Evolutionary conservation across 768 basidiomycete genomes (phyloP).

Genomic region (Asterophora parasitica): DNA sequence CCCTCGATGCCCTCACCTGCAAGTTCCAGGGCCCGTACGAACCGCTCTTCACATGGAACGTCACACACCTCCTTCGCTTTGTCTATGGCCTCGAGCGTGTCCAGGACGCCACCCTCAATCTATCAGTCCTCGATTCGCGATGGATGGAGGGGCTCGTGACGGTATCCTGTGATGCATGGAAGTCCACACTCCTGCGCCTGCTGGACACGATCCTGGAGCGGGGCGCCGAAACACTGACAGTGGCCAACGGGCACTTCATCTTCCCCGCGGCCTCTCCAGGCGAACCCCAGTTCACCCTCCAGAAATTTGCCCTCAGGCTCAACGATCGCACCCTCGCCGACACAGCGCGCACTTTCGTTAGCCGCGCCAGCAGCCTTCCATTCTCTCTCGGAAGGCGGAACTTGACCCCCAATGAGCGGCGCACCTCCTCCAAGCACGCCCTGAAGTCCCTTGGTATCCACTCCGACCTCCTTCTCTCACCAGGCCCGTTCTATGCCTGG

Average conservation of each 20-base stretch:
- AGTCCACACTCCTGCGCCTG: conserved; percentile 14
- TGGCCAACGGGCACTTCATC: conserved; percentile 19
- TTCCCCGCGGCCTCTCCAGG: too few species aligned
- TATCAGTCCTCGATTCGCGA: conserved; percentile 19
- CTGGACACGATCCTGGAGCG: conserved; percentile 12
- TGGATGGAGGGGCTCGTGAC: conserved; percentile 18
- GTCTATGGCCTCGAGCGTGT: conserved; percentile 12
- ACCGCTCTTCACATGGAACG: conserved; percentile 13
- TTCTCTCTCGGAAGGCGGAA: background rate
- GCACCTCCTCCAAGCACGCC: conserved; percentile 3
- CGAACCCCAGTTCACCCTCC: too few species aligned
- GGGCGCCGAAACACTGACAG: conserved; percentile 14
- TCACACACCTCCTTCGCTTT: conserved; percentile 14
- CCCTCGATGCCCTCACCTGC: conserved; percentile 17
- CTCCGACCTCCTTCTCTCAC: conserved; percentile 17
- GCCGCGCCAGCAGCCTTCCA: background rate
- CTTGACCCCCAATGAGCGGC: background rate
- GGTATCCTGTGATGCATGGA: conserved; percentile 14
- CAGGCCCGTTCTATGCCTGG: conserved; percentile 22
- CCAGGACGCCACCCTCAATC: conserved; percentile 13
- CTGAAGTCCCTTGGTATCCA: conserved; percentile 15
- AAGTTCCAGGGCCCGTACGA: conserved; percentile 16
- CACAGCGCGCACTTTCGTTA: conserved; percentile 5
- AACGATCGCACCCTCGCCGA: background rate
- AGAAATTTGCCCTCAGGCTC: background rate